A percentile compares a stretch with the other conserved stretches of the same genome.
phyloP scores from a whole-genome alignment of 495 filamentous ascomycete species.

The Podospora fimiseda region DNA sequence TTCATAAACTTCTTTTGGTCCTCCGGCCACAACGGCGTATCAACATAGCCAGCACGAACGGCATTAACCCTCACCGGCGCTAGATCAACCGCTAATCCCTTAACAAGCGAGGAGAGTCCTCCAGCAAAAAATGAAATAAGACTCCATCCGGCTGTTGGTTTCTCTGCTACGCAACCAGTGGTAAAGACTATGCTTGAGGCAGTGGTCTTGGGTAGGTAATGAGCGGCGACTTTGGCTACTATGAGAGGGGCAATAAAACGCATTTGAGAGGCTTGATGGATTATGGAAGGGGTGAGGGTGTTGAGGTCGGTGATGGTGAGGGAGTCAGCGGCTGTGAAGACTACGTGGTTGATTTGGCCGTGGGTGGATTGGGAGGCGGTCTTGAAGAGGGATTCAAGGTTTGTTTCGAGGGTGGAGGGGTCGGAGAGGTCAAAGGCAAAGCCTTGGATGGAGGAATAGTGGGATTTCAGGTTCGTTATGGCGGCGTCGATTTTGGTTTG shows the following conservation, averaged over 20 bases:
- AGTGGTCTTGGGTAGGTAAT: constrained; percentile 36
- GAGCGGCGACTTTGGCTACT: constrained; percentile 45
- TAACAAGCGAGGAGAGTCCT: constrained; percentile 36
- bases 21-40: constrained; percentile 40
- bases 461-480: constrained; percentile 35
- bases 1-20: constrained; percentile 27
- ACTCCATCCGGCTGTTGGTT: constrained; percentile 43
- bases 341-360: constrained; percentile 52
- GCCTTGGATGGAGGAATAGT: constrained; percentile 30
- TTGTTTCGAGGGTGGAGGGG: constrained; percentile 35
- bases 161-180: constrained; percentile 39
- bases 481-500: constrained; percentile 34
- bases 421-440: constrained; percentile 46
- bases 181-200: constrained; percentile 50
- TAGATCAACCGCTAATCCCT: constrained; percentile 52
- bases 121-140: constrained; percentile 34
- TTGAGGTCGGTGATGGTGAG: constrained; percentile 30
- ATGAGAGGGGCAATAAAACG: constrained; percentile 48
- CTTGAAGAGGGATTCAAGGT: constrained; percentile 42
- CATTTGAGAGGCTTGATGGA: constrained; percentile 39
- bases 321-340: constrained; percentile 52
- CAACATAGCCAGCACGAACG: constrained; percentile 49
- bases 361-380: constrained; percentile 18
- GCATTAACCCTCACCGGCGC: constrained; percentile 55
- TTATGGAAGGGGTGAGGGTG: constrained; percentile 32